Percentiles rank a stretch among this genome's conserved stretches.
These are phyloP conservation scores for Verbascum thapsus DNA, from an alignment of 257 asterid species.

Conservation along the genomic window DNA sequence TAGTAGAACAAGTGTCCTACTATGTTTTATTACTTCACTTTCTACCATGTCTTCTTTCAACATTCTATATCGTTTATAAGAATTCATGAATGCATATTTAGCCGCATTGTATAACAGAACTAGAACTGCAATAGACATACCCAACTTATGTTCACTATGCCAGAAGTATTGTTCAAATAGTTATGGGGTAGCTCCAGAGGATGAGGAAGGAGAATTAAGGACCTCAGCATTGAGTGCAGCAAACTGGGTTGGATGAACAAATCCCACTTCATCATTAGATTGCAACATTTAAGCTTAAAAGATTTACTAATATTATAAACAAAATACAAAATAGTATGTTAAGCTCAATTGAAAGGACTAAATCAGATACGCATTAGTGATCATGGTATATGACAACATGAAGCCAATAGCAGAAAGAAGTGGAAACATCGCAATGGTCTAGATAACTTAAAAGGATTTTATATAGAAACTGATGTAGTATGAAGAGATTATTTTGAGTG, in stretches of 20 bases:
- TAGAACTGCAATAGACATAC: constrained; percentile 66
- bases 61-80: constrained; percentile 47
- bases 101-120: constrained; percentile 64
- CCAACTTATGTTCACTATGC: constrained; percentile 74
- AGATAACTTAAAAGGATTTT: neutral
- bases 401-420: constrained; percentile 15
- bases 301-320: constrained; percentile 8
- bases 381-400: neutral
- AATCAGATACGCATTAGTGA: constrained; percentile 10
- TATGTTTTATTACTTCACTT: constrained; percentile 74
- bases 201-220: constrained; percentile 29
- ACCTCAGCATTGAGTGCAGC: constrained; percentile 49
- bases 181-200: too few relatives aligned
- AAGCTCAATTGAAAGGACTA: neutral
- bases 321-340: neutral
- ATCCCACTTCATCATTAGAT: constrained; percentile 87
- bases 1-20: constrained; percentile 73
- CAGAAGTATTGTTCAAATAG: constrained; percentile 61
- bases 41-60: constrained; percentile 38
- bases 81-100: constrained; percentile 66
- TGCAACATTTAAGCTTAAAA: constrained; percentile 20
- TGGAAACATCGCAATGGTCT: neutral
- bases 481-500: neutral
- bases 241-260: constrained; percentile 84
- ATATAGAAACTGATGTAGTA: neutral